Conservation (phyloP, 1,139 yeast genomes). For the Sugiyamaella sp. region DNA sequence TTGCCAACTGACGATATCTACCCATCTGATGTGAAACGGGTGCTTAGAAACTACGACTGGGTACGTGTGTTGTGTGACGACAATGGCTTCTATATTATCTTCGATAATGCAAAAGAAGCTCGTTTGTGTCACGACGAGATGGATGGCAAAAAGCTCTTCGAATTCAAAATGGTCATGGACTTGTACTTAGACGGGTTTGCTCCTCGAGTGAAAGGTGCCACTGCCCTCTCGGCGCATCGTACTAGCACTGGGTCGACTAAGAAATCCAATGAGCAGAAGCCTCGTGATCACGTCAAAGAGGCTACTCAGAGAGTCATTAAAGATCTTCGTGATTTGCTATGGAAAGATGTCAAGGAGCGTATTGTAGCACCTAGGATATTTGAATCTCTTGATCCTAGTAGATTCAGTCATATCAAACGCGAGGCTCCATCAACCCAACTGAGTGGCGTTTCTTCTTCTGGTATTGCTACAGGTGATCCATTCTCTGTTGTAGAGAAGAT, state of each 20-base stretch:
- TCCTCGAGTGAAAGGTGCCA: constrained; percentile 11
- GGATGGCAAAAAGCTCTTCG: constrained; percentile 60
- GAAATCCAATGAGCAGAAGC: not conserved
- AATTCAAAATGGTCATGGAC: constrained; percentile 60
- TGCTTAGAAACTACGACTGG: constrained; percentile 62
- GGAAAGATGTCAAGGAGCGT: constrained; percentile 76
- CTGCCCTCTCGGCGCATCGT: constrained; percentile 6
- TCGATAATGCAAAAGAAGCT: constrained; percentile 65
- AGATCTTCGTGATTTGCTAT: constrained; percentile 64
- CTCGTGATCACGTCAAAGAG: constrained; percentile 48
- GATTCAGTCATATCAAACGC: constrained; percentile 8
- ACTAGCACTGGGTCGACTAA: constrained; percentile 3
- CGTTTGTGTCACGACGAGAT: constrained; percentile 65
- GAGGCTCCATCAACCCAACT: constrained; percentile 6
- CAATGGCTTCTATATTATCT: constrained; percentile 71
- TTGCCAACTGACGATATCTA: constrained; percentile 56
- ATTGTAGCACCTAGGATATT: constrained; percentile 72
- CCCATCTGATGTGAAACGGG: constrained; percentile 57
- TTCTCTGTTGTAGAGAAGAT: constrained; percentile 17
- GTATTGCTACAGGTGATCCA: constrained; percentile 17
- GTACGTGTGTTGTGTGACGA: constrained; percentile 63
- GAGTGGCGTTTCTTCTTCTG: constrained; percentile 11
- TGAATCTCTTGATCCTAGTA: constrained; percentile 51
- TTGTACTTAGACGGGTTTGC: constrained; percentile 42
- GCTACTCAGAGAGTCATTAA: constrained; percentile 61